Base-by-base conservation (phyloP, 352 stramenopile species). In the Plasmopara halstedii region DNA sequence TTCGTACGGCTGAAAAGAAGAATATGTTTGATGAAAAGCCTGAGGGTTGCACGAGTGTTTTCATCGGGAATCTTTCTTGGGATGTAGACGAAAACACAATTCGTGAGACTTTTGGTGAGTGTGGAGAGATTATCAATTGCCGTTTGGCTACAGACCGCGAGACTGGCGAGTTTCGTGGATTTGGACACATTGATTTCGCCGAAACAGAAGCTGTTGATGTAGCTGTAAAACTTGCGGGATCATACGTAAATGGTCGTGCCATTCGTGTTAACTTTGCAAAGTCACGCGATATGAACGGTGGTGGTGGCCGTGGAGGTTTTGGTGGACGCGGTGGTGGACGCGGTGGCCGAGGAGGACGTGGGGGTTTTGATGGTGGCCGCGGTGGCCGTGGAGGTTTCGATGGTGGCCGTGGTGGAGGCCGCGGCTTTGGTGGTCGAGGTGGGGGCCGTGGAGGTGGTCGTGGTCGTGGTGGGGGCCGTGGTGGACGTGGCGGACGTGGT, bases 51-150 rank as follows among this genome's bases (percentile, higher is more conserved):
- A 87, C 81, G 0, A 98, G 94, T 27, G 74, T 99, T 14, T 99
- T 99, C 69, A 87, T 99, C 34, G 97, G 95, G 23, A 99, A 99
- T 70, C 71, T 99, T 13, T 82, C 89, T 20, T 99, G 89, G 86
- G 80, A 98, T 44, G 81, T 99, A 26, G 87, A 97, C 33, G 96
- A 99, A 70, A 89, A 98, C 42, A 80, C 67, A 13, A 70, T 99
- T 26, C 74, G 88, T 44, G 59, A 95, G 46, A 68, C 74, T 17
- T 99, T 99, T 58, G 85, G 50, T 14, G 76, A 96, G 36, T 99
- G 94, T 70, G 96, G 96, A 53, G 91, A 98, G 58, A 98, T 99
- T 60, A 46, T 71, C 15, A 81, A 72, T 55, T 89, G 98, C 57
- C 87, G 96, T 59, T 95, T 99, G 42, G 93, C 93, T 1, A 96